Evolutionary conservation across 2,329 filamentous ascomycete species (phyloP).

Genomic region (Diaporthe velutina): DNA sequence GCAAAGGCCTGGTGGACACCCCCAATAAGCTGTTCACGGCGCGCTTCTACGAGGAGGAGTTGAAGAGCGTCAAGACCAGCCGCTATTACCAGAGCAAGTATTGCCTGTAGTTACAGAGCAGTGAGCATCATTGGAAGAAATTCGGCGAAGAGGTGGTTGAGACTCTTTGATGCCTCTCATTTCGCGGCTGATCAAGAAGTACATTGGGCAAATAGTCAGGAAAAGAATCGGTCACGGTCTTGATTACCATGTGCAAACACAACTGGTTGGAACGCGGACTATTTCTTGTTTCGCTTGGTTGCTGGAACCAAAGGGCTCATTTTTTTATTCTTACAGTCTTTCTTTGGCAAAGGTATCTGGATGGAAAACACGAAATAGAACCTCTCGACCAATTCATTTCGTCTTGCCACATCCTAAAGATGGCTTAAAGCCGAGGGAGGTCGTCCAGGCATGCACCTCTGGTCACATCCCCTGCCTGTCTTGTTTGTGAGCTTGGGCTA

Average conservation of each 20-base stretch:
- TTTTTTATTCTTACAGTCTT: no score
- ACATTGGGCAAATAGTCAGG: background rate
- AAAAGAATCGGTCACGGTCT: background rate
- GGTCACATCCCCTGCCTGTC: background rate
- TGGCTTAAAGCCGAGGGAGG: background rate
- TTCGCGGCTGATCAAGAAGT: background rate
- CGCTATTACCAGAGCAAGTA: background rate
- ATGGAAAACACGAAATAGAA: background rate
- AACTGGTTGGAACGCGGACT: background rate
- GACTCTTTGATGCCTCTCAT: background rate
- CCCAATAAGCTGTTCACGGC: background rate
- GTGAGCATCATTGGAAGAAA: background rate
- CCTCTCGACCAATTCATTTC: background rate
- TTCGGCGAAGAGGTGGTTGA: no score
- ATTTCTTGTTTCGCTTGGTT: background rate
- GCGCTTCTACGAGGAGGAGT: constrained; percentile 7
- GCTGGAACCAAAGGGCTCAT: background rate
- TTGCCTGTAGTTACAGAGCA: no score
- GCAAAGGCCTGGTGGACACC: background rate
- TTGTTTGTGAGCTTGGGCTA: background rate
- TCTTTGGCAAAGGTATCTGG: background rate
- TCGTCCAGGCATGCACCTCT: background rate
- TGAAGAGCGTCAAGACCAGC: constrained; percentile 15
- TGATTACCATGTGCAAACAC: background rate
- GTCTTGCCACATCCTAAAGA: background rate